Conservation (phyloP, 23 red algal species). For the Agarophyton chilense region DNA sequence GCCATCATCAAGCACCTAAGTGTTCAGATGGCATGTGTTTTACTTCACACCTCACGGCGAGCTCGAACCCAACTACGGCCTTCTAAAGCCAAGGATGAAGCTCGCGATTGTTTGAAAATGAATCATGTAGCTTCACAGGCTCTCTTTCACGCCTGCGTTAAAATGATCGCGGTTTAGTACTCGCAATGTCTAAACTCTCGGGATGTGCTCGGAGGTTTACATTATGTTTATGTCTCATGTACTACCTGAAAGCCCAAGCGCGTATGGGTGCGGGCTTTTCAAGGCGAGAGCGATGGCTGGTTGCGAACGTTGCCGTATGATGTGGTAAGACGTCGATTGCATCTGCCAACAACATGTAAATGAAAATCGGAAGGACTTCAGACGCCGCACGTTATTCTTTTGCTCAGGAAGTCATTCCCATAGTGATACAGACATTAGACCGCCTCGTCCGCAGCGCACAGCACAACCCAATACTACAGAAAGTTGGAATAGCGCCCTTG, state of each 20-base stretch:
- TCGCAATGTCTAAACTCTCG: not conserved
- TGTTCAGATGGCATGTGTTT: not conserved
- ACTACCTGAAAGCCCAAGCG: not conserved
- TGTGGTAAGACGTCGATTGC: not conserved
- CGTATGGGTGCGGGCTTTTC: not conserved
- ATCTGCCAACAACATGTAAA: not conserved
- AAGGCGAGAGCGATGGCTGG: not conserved
- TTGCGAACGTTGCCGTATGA: not conserved
- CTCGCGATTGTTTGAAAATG: not conserved
- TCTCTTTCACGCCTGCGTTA: too few species aligned
- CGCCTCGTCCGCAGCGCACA: too few species aligned
- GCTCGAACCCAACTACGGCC: too few species aligned
- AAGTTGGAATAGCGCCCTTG: too few species aligned
- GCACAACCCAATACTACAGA: too few species aligned
- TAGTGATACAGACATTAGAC: too few species aligned
- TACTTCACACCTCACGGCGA: not conserved
- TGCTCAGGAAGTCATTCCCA: too few species aligned
- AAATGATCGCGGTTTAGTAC: too few species aligned
- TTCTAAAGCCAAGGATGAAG: not conserved
- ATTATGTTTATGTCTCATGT: too few species aligned
- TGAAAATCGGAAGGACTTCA: not conserved
- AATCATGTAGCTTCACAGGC: not conserved
- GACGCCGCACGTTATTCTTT: not conserved
- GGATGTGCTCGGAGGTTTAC: too few species aligned
- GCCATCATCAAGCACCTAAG: constrained; percentile 5